Evolutionary conservation across 371 early-diverging fungal genomes (phyloP), one percentile per base, ranked within the genome.

Genomic region (Mortierella sp.): DNA sequence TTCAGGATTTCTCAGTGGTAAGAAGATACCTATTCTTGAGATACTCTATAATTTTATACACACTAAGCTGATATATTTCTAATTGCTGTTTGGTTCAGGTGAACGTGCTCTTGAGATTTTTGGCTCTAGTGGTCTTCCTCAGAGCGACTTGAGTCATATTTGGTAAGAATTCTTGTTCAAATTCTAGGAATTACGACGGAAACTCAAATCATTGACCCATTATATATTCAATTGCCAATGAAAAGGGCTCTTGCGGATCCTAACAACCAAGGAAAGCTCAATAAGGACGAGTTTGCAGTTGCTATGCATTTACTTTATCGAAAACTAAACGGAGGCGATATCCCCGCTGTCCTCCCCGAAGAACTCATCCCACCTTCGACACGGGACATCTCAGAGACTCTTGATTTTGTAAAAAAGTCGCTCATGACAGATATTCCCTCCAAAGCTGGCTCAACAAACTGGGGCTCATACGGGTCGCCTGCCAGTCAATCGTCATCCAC

Each of bases 241-340:
- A n/a, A 32, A 64, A 94, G 94, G 95, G 88, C 86, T 45, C 87
- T 98, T 42, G 85, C 96, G 12, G 97, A 96, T 78, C 92, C 92
- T 35, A 92, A 93, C 64, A 91, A 93, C 70, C 89, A 90, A 70
- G 98, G 97, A 35, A 93, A 93, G 72, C 90, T 98, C 60, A 96
- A 95, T 75, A 70, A 91, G 23, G 94, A 96, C 82, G 97, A 97
- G 83, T 98, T 97, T 75, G 91, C 95, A 10, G 96, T 97, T 1
- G 97, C 97, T 28, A 96, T 98, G 96, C 94, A 97, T 79, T 83
- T 98, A 29, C 91, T 97, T 49, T 93, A 94, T 76, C 85, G 92
- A 17, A 94, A 94, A 59, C 76, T 95, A 17, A 91, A 89, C 51
- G 96, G 96, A 2, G 86, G 88, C 31, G 92, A 90, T 58, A 85